Conservation (phyloP, 305 asterid species). For the Fraxinus albicans region DNA sequence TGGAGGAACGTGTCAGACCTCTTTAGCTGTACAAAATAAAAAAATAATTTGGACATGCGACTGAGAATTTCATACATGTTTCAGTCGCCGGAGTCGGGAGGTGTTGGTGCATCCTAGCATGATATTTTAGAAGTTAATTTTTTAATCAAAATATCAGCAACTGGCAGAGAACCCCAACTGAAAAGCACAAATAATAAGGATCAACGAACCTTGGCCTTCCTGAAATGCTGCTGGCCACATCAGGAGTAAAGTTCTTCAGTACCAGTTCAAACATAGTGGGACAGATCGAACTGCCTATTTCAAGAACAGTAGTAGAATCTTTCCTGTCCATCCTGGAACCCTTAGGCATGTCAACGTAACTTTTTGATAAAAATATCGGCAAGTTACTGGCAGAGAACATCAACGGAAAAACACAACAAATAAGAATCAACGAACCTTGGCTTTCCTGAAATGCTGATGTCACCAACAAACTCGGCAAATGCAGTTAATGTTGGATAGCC, state of each 20-base stretch:
- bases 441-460: constrained; percentile 55
- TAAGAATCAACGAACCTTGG: constrained; percentile 57
- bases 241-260: constrained; percentile 81
- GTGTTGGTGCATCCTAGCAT: neutral
- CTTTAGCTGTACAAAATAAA: neutral
- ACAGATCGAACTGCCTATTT: constrained; percentile 60
- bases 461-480: constrained; percentile 66
- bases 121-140: neutral
- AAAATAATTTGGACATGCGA: neutral
- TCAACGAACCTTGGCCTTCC: constrained; percentile 73
- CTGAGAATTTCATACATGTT: neutral
- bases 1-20: neutral
- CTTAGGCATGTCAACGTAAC: constrained; percentile 46
- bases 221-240: constrained; percentile 51
- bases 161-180: neutral
- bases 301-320: constrained; percentile 43
- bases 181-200: constrained; percentile 15
- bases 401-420: neutral
- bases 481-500: constrained; percentile 75
- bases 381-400: neutral
- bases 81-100: neutral
- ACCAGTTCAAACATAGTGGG: constrained; percentile 83
- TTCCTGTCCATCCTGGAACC: constrained; percentile 48
- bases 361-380: neutral
- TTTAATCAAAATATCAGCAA: neutral